These are phyloP conservation scores for Sporothrix mexicana DNA, from an alignment of 2,329 filamentous ascomycete species.

Conservation along the genomic window DNA sequence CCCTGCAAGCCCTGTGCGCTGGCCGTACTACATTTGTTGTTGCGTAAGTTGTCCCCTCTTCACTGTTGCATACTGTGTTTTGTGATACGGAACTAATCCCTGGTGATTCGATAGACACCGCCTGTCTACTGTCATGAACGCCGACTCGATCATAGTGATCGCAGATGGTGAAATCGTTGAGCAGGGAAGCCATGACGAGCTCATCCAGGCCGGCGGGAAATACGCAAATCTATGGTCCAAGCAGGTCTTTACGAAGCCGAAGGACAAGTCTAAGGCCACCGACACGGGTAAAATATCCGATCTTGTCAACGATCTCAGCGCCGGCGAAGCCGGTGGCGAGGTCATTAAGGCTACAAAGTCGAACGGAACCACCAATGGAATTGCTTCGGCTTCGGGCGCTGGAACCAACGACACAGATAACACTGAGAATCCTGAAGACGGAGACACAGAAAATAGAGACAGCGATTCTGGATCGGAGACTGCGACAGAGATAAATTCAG, in stretches of 20 bases:
- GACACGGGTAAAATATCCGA: conserved; percentile 39
- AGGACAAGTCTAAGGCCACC: conserved; percentile 45
- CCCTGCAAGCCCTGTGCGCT: conserved; percentile 62
- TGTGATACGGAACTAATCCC: neutral
- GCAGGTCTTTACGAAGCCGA: conserved; percentile 58
- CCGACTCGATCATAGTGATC: conserved; percentile 70
- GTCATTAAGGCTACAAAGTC: conserved; percentile 42
- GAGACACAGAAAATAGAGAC: conserved; percentile 39
- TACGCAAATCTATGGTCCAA: conserved; percentile 71
- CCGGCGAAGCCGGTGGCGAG: conserved; percentile 47
- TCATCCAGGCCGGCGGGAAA: conserved; percentile 63
- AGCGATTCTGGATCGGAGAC: conserved; percentile 31
- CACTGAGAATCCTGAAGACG: conserved; percentile 37
- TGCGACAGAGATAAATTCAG: conserved; percentile 42
- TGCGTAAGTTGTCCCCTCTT: conserved; percentile 52
- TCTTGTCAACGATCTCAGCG: conserved; percentile 49
- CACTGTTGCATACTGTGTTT: neutral
- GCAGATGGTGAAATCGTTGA: conserved; percentile 68
- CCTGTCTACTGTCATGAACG: conserved; percentile 73
- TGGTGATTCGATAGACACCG: conserved; percentile 58
- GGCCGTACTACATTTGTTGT: conserved; percentile 71
- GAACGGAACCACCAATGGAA: neutral
- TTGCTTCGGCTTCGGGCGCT: neutral
- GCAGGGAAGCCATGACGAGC: conserved; percentile 64
- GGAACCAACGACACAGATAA: conserved; percentile 31